Conservation (phyloP, 192 early-diverging fungal species). For the Chytriomyces confervae region DNA sequence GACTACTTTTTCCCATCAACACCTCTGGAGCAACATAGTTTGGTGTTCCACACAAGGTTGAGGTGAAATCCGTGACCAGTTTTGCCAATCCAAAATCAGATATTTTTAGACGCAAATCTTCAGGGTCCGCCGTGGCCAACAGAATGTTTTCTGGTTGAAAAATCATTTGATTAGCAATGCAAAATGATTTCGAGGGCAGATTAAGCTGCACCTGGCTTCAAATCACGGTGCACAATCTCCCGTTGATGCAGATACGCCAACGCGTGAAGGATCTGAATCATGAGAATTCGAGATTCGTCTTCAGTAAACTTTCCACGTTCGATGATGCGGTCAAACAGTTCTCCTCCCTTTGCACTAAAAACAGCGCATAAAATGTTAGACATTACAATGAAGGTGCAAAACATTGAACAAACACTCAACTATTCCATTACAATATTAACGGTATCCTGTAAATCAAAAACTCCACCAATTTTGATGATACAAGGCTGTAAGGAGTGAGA, state of each 20-base stretch:
- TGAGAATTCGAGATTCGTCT: slow-evolving; percentile 67
- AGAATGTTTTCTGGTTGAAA: slow-evolving; percentile 79
- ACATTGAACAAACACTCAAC: slow-evolving; percentile 40
- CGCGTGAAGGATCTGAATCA: slow-evolving; percentile 75
- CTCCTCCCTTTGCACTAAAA: slow-evolving; percentile 70
- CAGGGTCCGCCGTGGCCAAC: slow-evolving; percentile 50
- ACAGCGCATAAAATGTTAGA: neutral
- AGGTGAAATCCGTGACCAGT: slow-evolving; percentile 55
- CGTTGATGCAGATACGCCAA: slow-evolving; percentile 79
- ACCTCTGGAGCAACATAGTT: slow-evolving; percentile 88
- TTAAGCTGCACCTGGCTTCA: slow-evolving; percentile 66
- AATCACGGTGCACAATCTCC: slow-evolving; percentile 82
- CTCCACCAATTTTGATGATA: slow-evolving; percentile 72
- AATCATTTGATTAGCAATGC: slow-evolving; percentile 33
- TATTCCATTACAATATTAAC: slow-evolving; percentile 79
- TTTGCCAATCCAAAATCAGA: slow-evolving; percentile 91
- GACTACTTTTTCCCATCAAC: slow-evolving; percentile 34
- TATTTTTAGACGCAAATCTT: slow-evolving; percentile 74
- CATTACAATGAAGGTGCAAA: slow-evolving; percentile 8
- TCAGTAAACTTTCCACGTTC: slow-evolving; percentile 70
- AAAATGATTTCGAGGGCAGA: slow-evolving; percentile 9
- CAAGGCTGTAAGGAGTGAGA: slow-evolving; percentile 44
- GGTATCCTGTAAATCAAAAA: slow-evolving; percentile 60
- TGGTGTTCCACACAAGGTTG: slow-evolving; percentile 71
- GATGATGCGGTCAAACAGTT: slow-evolving; percentile 87